Evolutionary conservation across 2,329 filamentous ascomycete genomes (phyloP).

Genomic region (Colletotrichum cereale): DNA sequence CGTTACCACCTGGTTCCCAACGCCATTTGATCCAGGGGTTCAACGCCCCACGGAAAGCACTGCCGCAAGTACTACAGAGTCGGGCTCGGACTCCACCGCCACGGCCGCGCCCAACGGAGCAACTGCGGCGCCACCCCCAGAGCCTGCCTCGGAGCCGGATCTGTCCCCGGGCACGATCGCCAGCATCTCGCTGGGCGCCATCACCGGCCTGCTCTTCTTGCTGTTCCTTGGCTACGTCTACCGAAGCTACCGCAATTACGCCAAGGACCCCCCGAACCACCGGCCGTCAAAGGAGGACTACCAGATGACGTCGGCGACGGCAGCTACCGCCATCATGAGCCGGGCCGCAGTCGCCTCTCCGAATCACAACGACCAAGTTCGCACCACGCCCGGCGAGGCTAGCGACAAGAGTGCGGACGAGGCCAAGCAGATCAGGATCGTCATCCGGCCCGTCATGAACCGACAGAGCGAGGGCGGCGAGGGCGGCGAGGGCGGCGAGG

Average conservation of each 20-base stretch:
- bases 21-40: not conserved
- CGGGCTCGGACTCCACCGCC: not conserved
- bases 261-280: slow-evolving; percentile 36
- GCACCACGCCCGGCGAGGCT: not conserved
- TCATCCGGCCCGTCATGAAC: slow-evolving; percentile 47
- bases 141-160: slow-evolving; percentile 11
- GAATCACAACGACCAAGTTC: slow-evolving; percentile 9
- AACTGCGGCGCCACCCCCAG: slow-evolving; percentile 9
- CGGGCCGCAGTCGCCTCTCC: not conserved
- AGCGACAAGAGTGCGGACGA: slow-evolving; percentile 41
- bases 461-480: not conserved
- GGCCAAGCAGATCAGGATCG: slow-evolving; percentile 47
- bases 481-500: slow-evolving; percentile 19
- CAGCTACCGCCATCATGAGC: slow-evolving; percentile 4
- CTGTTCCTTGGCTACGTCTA: slow-evolving; percentile 42
- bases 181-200: slow-evolving; percentile 45
- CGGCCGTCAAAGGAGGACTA: slow-evolving; percentile 28
- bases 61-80: not conserved
- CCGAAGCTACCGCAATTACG: slow-evolving; percentile 26
- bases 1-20: not conserved
- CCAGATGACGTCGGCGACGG: slow-evolving; percentile 38
- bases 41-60: not conserved
- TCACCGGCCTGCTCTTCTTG: slow-evolving; percentile 44
- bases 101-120: slow-evolving; percentile 23
- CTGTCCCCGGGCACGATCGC: slow-evolving; percentile 47